These are phyloP conservation scores for Podosphaera leucotricha DNA, from an alignment of 2,329 filamentous ascomycete genomes.

Conservation along the genomic window DNA sequence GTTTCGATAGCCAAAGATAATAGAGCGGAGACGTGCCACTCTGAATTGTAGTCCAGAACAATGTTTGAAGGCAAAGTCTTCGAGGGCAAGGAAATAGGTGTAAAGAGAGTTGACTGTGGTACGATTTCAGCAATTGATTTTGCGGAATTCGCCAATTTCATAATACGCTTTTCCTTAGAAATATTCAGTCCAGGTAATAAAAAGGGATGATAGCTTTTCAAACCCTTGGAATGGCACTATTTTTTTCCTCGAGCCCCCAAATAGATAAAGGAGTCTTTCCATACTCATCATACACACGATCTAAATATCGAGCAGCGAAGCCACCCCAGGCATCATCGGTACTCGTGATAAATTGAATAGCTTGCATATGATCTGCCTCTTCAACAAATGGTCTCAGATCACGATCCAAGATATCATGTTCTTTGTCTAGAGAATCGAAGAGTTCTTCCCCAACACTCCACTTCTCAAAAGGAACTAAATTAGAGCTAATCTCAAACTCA, in stretches of 20 bases:
- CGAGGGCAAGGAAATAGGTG: constrained; percentile 48
- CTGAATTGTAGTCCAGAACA: constrained; percentile 34
- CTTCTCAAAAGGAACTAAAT: constrained; percentile 59
- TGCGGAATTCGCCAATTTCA: constrained; percentile 50
- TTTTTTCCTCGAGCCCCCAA: constrained; percentile 53
- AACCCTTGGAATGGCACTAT: constrained; percentile 29
- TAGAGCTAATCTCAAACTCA: constrained; percentile 65
- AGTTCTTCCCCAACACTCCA: constrained; percentile 53
- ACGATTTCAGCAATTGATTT: constrained; percentile 45
- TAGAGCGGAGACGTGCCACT: constrained; percentile 63
- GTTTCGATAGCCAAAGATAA: constrained; percentile 58
- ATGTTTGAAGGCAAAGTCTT: constrained; percentile 31
- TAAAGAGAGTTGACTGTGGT: constrained; percentile 48
- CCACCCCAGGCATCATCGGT: constrained; percentile 65
- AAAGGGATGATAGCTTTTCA: constrained; percentile 5
- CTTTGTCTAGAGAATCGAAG: constrained; percentile 47
- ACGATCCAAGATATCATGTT: constrained; percentile 73
- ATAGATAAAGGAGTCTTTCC: constrained; percentile 72
- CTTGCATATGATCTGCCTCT: constrained; percentile 83
- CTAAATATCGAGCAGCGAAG: constrained; percentile 48
- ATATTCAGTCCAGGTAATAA: not conserved
- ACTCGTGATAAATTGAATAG: constrained; percentile 51
- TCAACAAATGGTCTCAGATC: constrained; percentile 74
- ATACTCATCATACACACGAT: constrained; percentile 70
- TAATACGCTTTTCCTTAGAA: constrained; percentile 32